phyloP scores from a whole-genome alignment of 164 flowering plant genomes.

The Stephania yunnanensis region DNA sequence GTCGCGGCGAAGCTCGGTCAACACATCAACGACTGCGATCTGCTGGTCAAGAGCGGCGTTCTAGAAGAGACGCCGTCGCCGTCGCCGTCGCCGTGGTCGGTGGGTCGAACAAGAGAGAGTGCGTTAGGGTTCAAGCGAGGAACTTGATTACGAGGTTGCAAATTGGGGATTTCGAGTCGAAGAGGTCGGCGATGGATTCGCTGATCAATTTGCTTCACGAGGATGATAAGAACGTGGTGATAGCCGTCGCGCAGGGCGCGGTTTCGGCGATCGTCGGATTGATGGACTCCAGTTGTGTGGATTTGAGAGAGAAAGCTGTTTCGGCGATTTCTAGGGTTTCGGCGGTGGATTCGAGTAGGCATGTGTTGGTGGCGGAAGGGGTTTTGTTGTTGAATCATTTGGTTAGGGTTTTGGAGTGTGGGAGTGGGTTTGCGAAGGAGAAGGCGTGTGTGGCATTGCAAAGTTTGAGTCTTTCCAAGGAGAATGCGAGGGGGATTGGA shows the following conservation, averaged over 20 bases:
- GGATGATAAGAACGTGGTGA: constrained; percentile 81
- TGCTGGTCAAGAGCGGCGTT: constrained; percentile 52
- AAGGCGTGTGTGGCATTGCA: constrained; percentile 67
- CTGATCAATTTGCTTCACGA: constrained; percentile 44
- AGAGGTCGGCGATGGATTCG: constrained; percentile 58
- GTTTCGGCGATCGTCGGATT: constrained; percentile 65
- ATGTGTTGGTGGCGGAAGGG: constrained; percentile 70
- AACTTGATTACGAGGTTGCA: constrained; percentile 71
- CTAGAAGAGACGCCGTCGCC: constrained; percentile 28
- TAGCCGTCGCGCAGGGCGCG: constrained; percentile 78
- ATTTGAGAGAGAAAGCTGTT: constrained; percentile 67
- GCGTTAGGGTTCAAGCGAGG: constrained; percentile 41
- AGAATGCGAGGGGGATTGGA: constrained; percentile 78
- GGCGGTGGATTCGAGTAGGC: constrained; percentile 56
- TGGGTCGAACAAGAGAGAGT: constrained; percentile 30
- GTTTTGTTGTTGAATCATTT: constrained; percentile 60
- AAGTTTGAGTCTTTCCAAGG: constrained; percentile 56
- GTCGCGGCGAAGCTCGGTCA: constrained; percentile 38
- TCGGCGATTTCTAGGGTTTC: constrained; percentile 73
- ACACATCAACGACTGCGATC: constrained; percentile 36
- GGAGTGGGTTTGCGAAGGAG: constrained; percentile 75
- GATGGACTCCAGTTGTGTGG: constrained; percentile 55
- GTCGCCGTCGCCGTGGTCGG: constrained; percentile 10
- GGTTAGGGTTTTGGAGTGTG: constrained; percentile 70
- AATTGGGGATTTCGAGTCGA: constrained; percentile 69